Conservation (phyloP, 169 alveolate species). For the Eimeria praecox region DNA sequence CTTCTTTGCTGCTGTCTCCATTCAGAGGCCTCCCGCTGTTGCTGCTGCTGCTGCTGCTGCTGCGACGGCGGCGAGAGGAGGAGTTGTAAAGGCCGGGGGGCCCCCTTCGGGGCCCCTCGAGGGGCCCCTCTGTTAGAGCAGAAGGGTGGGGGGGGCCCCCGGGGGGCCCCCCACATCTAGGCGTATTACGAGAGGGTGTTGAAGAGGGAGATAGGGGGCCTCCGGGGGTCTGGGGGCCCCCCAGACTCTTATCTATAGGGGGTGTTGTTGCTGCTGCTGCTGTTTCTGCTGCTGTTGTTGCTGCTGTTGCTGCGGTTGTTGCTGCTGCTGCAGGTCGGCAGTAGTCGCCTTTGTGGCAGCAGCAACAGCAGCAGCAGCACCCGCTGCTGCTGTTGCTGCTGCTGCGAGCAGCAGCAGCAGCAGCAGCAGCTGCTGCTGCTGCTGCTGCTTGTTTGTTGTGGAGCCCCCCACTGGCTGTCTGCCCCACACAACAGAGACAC, state of each 20-base stretch:
- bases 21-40: background rate
- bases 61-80: background rate
- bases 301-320: conserved; percentile 30
- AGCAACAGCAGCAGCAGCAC: background rate
- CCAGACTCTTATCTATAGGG: background rate
- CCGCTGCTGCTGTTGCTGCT: background rate
- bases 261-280: background rate
- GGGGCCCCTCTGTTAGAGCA: background rate
- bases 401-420: conserved; percentile 1
- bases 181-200: background rate
- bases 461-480: background rate
- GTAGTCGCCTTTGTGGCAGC: background rate
- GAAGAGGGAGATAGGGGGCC: background rate
- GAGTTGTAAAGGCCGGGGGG: background rate
- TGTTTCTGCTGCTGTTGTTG: background rate
- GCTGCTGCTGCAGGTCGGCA: background rate
- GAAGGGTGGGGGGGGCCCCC: background rate
- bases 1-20: conserved; percentile 6
- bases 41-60: conserved; percentile 55
- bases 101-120: background rate
- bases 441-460: background rate
- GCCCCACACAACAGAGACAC: background rate
- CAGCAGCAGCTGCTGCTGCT: background rate
- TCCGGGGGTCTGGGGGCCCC: too few relatives aligned
- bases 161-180: background rate